phyloP scores from a whole-genome alignment of 2,329 filamentous ascomycete genomes.

The Trichoderma brevicompactum region DNA sequence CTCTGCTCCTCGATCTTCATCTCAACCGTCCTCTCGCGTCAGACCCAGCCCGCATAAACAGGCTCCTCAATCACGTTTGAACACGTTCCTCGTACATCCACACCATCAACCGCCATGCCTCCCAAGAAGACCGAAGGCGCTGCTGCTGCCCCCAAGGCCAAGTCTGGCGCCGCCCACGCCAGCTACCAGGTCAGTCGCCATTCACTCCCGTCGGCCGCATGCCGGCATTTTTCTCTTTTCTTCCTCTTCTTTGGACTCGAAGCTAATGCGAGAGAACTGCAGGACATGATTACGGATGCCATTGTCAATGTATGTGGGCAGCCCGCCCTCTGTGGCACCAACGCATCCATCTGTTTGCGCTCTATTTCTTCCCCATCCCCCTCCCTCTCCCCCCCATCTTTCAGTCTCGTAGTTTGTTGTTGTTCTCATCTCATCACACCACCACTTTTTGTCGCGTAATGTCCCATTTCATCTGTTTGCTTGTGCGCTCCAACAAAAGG shows the following conservation, averaged over 20 bases:
- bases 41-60: constrained; percentile 32
- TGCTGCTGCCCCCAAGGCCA: constrained; percentile 48
- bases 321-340: constrained; percentile 32
- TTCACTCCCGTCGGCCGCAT: neutral
- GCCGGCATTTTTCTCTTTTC: constrained; percentile 25
- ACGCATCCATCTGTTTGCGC: constrained; percentile 27
- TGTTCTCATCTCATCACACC: constrained; percentile 13
- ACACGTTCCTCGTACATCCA: constrained; percentile 30
- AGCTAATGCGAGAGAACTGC: constrained; percentile 35
- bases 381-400: neutral
- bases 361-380: neutral
- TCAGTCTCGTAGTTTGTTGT: neutral
- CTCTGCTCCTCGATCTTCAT: constrained; percentile 46
- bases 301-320: constrained; percentile 60
- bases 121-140: constrained; percentile 59
- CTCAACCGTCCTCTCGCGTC: constrained; percentile 34
- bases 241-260: constrained; percentile 1
- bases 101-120: constrained; percentile 54
- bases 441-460: neutral
- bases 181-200: constrained; percentile 62
- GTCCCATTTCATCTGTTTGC: constrained; percentile 12
- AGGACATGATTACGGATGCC: constrained; percentile 68
- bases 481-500: constrained; percentile 10
- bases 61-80: constrained; percentile 36
- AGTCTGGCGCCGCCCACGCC: constrained; percentile 56